phyloP scores from a whole-genome alignment of 495 filamentous ascomycete species.

The Neurospora sp. region DNA sequence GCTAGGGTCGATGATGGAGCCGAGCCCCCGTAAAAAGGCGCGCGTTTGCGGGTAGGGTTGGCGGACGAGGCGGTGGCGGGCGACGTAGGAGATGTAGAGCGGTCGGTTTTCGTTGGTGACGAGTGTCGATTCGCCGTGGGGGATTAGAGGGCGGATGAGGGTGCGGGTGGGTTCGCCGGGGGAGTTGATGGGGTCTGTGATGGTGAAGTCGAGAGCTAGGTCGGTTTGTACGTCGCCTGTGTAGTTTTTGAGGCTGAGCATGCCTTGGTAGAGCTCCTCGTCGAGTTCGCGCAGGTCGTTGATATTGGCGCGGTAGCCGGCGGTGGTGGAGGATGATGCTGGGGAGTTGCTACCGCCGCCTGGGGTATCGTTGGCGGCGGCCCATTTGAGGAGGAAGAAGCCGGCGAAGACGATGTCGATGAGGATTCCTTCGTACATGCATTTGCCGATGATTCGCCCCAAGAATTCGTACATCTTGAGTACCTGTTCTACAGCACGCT shows the following conservation, averaged over 20 bases:
- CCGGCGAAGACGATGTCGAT: slow-evolving; percentile 89
- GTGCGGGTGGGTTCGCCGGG: slow-evolving; percentile 39
- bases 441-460: slow-evolving; percentile 89
- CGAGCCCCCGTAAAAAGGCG: slow-evolving; percentile 77
- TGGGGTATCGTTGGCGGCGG: slow-evolving; percentile 47
- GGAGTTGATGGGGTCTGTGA: slow-evolving; percentile 64
- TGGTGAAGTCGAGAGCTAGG: slow-evolving; percentile 81
- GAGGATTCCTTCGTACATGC: slow-evolving; percentile 93
- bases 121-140: slow-evolving; percentile 60
- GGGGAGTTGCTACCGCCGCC: slow-evolving; percentile 82
- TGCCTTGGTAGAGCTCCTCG: slow-evolving; percentile 83
- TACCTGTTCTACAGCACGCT: slow-evolving; percentile 26
- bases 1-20: slow-evolving; percentile 76
- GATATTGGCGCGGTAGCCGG: slow-evolving; percentile 72
- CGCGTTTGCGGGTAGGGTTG: slow-evolving; percentile 71
- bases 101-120: slow-evolving; percentile 89
- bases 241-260: slow-evolving; percentile 85
- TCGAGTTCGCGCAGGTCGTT: slow-evolving; percentile 93
- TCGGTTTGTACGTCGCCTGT: slow-evolving; percentile 62
- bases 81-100: slow-evolving; percentile 89
- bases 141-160: slow-evolving; percentile 63
- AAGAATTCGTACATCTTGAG: slow-evolving; percentile 82
- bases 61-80: slow-evolving; percentile 69
- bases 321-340: slow-evolving; percentile 68
- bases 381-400: slow-evolving; percentile 96